Evolutionary conservation across 2,329 filamentous ascomycete genomes (phyloP), one percentile per base, ranked within the genome.

Genomic region (Verticillium zaregamsianum): DNA sequence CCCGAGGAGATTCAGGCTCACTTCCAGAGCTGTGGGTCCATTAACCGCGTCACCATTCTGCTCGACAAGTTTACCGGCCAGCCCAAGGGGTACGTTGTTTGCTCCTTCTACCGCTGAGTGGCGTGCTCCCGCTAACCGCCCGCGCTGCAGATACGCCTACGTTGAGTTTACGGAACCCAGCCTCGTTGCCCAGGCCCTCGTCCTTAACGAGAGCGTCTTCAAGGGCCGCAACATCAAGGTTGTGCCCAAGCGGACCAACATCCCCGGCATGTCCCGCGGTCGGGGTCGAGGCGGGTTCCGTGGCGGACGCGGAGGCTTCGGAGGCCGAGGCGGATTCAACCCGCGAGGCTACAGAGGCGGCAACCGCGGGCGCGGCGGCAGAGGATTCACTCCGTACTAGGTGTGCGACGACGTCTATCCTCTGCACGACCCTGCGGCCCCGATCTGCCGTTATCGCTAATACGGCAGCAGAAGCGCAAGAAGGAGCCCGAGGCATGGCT

Each of bases 1-100:
- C 95, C 95, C 2, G 95, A 99, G 79, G 95, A 99, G 80, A 95
- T 99, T 63, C 95, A 99, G 81, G 92, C 93, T 63, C 95, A 99
- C 74, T 99, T 99, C 80, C 93, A 97, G 82, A 96, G 89, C 81
- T 96, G 93, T 71, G 95, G 95, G 64, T 92, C 91, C 68, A 99
- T 99, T 82, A 99, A 99, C 78, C 90, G 95, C 64, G 95, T 99
- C 63, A 99, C 95, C 1, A 99, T 99, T 68, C 81, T 99, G 68
- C 81, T 99, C 69, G 95, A 99, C 80, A 99, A 99, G 81, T 98
- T 97, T 73, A 97, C 93, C 12, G 95, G 95, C 66, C 93, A 98
- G 82, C 95, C 95, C n/a, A 99, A 99, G 83, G 95, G 95, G 93
- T 97, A 82, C 77, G 89, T 71, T 25, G n/a, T 8, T 9, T 17